phyloP scores from a whole-genome alignment of 345 rosid genomes.

The Lenwebbia sp. region DNA sequence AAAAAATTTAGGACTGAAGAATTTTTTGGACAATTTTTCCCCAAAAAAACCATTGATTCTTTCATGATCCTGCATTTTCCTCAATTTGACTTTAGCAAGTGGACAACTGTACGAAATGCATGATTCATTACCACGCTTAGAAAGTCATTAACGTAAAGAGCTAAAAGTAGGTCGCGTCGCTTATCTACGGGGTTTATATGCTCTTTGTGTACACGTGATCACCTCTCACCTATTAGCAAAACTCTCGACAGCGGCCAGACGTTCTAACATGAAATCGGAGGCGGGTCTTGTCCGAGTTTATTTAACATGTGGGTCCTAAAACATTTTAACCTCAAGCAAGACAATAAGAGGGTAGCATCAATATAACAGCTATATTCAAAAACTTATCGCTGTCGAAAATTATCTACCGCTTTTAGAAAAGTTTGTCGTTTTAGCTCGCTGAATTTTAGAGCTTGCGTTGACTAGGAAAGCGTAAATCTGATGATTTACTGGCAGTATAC shows the following conservation, averaged over 20 bases:
- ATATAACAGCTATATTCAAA: not conserved
- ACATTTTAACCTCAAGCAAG: not conserved
- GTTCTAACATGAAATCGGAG: not conserved
- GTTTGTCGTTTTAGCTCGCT: not conserved
- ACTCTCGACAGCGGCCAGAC: rapidly evolving
- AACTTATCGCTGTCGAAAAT: not conserved
- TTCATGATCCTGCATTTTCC: not conserved
- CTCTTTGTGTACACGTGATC: not conserved
- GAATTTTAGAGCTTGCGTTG: not conserved
- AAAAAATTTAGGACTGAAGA: not conserved
- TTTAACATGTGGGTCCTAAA: not conserved
- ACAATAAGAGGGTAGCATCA: not conserved
- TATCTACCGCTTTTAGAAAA: not conserved
- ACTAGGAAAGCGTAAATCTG: not conserved
- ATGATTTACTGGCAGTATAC: not conserved
- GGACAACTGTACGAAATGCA: not conserved
- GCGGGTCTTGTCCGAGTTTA: rapidly evolving
- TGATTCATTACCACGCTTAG: not conserved
- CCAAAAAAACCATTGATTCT: not conserved
- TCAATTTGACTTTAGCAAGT: not conserved
- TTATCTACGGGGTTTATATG: too few relatives aligned
- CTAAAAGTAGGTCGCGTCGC: not conserved
- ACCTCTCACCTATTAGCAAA: not conserved
- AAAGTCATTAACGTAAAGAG: not conserved
- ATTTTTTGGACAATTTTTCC: not conserved